Evolutionary conservation across 306 rosid genomes (phyloP).

Genomic region (Glycine tomentella): DNA sequence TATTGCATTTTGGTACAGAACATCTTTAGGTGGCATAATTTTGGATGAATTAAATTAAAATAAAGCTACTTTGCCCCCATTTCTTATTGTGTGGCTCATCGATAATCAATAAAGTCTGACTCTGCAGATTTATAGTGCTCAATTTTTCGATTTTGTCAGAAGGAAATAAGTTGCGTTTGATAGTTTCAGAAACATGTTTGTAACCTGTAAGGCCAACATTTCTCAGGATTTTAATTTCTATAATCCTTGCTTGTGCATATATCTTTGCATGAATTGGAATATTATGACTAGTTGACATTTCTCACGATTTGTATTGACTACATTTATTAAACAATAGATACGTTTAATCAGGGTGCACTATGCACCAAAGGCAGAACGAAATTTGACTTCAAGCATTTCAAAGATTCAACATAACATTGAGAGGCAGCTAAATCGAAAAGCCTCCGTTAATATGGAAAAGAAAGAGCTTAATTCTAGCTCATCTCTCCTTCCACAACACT

Average conservation of each 20-base stretch:
- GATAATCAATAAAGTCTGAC: too few relatives aligned
- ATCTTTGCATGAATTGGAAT: background rate
- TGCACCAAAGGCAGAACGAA: background rate
- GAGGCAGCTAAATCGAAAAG: background rate
- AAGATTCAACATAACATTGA: background rate
- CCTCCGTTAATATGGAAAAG: background rate
- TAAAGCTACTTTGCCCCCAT: background rate
- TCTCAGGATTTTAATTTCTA: background rate
- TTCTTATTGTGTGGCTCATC: background rate
- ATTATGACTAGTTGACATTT: background rate
- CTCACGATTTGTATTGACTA: background rate
- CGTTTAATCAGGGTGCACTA: background rate
- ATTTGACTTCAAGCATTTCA: conserved; percentile 12
- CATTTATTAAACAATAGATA: background rate
- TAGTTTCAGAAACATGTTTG: too few relatives aligned
- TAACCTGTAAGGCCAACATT: background rate
- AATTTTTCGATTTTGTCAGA: too few relatives aligned
- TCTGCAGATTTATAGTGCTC: too few relatives aligned
- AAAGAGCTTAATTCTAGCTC: conserved; percentile 48
- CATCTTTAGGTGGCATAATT: background rate
- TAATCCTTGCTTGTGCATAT: background rate
- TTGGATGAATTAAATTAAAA: too few relatives aligned
- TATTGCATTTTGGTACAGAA: background rate
- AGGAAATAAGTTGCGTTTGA: too few relatives aligned
- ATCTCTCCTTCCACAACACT: conserved; percentile 37